phyloP scores from a whole-genome alignment of 371 early-diverging fungal genomes.

The Lichtheimia corymbifera region DNA sequence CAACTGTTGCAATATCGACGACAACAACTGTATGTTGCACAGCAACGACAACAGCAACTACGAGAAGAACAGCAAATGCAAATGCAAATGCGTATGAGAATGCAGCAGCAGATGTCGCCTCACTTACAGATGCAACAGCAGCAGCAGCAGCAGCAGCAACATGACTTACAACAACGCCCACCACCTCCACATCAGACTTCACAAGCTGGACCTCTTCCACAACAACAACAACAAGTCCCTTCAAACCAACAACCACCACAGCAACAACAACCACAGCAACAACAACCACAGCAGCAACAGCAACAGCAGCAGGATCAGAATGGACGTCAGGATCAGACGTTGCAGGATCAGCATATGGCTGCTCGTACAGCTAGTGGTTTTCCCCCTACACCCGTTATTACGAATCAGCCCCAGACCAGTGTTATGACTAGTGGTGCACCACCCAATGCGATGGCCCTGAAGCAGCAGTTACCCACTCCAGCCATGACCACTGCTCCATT shows the following conservation, averaged over 20 bases:
- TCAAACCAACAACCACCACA: slow-evolving; percentile 13
- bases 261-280: slow-evolving; percentile 4
- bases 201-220: slow-evolving; percentile 5
- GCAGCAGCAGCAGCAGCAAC: slow-evolving; percentile 5
- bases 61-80: slow-evolving; percentile 10
- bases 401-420: slow-evolving; percentile 15
- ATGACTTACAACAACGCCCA: background rate
- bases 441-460: background rate
- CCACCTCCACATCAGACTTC: slow-evolving; percentile 11
- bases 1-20: background rate
- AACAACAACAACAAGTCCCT: slow-evolving; percentile 9
- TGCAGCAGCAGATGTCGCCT: background rate
- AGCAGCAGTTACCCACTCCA: slow-evolving; percentile 27
- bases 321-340: slow-evolving; percentile 1
- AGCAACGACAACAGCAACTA: slow-evolving; percentile 15
- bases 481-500: slow-evolving; percentile 27
- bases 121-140: slow-evolving; percentile 3
- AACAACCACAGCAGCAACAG: slow-evolving; percentile 2
- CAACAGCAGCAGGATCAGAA: slow-evolving; percentile 9
- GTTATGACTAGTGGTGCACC: background rate
- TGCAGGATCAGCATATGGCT: background rate
- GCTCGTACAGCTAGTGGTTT: slow-evolving; percentile 4
- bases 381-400: slow-evolving; percentile 15
- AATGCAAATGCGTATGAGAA: slow-evolving; percentile 1
- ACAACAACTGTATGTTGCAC: slow-evolving; percentile 5